Evolutionary conservation across 768 basidiomycete genomes (phyloP), one percentile per base, ranked within the genome.

Genomic region (Suillus luteus): DNA sequence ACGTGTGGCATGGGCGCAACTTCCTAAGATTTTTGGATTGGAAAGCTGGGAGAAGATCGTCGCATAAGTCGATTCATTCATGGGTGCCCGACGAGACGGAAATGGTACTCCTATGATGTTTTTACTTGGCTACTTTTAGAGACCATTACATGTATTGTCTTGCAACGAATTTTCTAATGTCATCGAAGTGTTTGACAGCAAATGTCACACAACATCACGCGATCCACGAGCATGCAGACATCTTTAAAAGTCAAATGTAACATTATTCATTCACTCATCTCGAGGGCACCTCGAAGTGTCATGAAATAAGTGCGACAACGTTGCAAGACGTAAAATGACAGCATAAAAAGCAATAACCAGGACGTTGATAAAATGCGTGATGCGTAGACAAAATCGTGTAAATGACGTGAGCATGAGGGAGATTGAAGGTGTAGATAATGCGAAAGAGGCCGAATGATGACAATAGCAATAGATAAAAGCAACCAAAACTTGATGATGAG

Each of bases 381-480:
- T 58, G 55, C 55, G 37, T 55, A 55, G n/a, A 37, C 38, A 57
- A 22, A 57, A 31, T 58, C 57, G 57, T 58, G 41, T 11, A 43
- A 41, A 31, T 58, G 19, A 27, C 57, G 57, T 58, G 40, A 58
- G 40, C 17, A 40, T 58, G 40, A 58, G 38, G 38, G 24, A 7
- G 19, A 60, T 54, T 14, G 31, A 44, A 64, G 35, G 22, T n/a
- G 57, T 15, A 38, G 57, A 55, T 37, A 46, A 52, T 33, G 60
- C n/a, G 54, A 49, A 54, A 48, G 46, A 31, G 54, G 33, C 44
- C 41, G 22, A 61, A 72, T 68, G 64, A 63, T 65, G 73, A 66
- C 66, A 68, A 73, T 70, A 77, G 70, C 66, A 66, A 76, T 76
- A 77, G 67, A 77, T 77, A 73, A 72, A 67, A 72, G 70, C 63